Evolutionary conservation across 2,329 filamentous ascomycete genomes (phyloP).

Genomic region (Aspergillus transmontanensis): DNA sequence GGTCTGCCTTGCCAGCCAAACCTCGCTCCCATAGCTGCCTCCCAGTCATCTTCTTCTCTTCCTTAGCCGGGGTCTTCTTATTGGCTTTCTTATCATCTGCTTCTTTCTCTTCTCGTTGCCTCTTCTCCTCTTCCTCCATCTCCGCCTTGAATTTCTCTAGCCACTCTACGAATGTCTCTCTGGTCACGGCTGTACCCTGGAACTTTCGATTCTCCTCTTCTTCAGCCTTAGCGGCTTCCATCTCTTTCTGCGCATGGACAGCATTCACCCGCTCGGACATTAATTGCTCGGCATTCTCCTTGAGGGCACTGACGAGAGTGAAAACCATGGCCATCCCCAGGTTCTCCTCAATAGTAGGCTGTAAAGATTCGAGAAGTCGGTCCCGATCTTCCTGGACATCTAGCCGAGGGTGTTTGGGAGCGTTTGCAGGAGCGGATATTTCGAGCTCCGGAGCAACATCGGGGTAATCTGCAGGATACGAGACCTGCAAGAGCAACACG

Average conservation of each 20-base stretch:
- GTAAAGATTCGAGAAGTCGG: slow-evolving; percentile 68
- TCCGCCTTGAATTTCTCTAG: slow-evolving; percentile 75
- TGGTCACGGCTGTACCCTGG: slow-evolving; percentile 84
- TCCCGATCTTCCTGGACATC: slow-evolving; percentile 79
- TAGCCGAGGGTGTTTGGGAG: slow-evolving; percentile 70
- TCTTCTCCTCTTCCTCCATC: slow-evolving; percentile 71
- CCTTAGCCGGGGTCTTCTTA: slow-evolving; percentile 71
- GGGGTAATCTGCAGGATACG: slow-evolving; percentile 88
- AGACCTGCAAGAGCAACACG: slow-evolving; percentile 77
- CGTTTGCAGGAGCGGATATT: slow-evolving; percentile 72
- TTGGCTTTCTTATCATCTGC: slow-evolving; percentile 81
- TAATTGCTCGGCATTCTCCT: slow-evolving; percentile 86
- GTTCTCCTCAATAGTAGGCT: slow-evolving; percentile 83
- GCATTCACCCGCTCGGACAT: slow-evolving; percentile 72
- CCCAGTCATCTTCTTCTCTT: slow-evolving; percentile 68
- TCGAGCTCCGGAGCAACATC: slow-evolving; percentile 84
- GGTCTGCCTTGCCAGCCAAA: slow-evolving; percentile 66
- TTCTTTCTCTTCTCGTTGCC: slow-evolving; percentile 71
- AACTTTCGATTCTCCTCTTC: slow-evolving; percentile 96
- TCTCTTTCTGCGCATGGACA: slow-evolving; percentile 56
- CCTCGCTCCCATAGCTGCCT: slow-evolving; percentile 78
- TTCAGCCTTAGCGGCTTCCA: slow-evolving; percentile 64
- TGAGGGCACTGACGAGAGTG: slow-evolving; percentile 81
- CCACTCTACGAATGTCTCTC: slow-evolving; percentile 84
- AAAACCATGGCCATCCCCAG: slow-evolving; percentile 98